Conservation (phyloP, 2,329 filamentous ascomycete genomes). For the Aspergillus aculeatinus region DNA sequence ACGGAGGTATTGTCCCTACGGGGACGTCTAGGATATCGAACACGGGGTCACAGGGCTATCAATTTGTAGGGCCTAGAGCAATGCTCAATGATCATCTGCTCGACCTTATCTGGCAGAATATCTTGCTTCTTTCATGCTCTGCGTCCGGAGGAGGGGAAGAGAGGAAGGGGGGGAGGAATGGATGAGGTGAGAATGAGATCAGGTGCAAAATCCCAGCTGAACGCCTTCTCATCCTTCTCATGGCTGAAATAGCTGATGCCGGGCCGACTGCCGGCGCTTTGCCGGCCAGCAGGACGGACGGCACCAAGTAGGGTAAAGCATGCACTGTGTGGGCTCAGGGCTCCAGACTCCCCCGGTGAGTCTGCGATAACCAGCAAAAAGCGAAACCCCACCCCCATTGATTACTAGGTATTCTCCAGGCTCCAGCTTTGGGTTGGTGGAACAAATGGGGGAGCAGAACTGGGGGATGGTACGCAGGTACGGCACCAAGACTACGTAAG, state of each 20-base stretch:
- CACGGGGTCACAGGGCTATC: neutral
- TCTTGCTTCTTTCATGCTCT: neutral
- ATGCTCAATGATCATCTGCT: neutral
- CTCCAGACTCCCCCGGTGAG: neutral
- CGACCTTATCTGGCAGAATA: neutral
- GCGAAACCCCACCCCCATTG: neutral
- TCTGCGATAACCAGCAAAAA: neutral
- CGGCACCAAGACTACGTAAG: constrained; percentile 16
- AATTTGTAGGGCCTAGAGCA: neutral
- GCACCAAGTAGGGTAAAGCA: neutral
- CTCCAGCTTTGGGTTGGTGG: constrained; percentile 15
- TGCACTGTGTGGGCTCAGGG: neutral
- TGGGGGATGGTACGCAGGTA: constrained; percentile 22
- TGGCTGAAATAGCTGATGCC: constrained; percentile 10
- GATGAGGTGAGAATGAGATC: neutral
- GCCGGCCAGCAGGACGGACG: neutral
- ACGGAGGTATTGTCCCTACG: neutral
- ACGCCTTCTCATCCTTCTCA: neutral
- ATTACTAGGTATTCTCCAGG: constrained; percentile 16
- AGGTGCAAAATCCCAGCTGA: constrained; percentile 8
- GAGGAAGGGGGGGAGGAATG: neutral
- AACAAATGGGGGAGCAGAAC: constrained; percentile 17
- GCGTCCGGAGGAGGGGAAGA: neutral
- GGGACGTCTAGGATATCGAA: neutral
- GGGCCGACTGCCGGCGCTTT: constrained; percentile 19